A percentile compares a stretch with the other conserved stretches of the same genome.
These are phyloP conservation scores for Gossypium rotundifolium DNA, from an alignment of 345 rosid genomes.

Conservation along the genomic window DNA sequence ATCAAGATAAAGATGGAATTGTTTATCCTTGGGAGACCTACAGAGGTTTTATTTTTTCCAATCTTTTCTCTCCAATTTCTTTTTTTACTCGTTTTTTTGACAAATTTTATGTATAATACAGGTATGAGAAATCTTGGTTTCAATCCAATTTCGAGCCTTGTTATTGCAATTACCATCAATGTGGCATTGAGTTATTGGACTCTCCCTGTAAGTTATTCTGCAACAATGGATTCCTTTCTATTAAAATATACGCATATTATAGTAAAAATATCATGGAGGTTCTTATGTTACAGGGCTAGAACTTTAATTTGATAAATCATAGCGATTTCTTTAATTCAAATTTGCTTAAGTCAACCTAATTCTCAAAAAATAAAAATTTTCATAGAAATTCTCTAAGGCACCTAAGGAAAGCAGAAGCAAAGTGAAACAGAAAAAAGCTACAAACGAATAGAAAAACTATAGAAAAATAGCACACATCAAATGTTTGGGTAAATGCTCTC, in stretches of 20 bases:
- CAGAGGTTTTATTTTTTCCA: constrained; percentile 15
- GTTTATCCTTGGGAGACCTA: constrained; percentile 89
- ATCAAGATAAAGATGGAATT: constrained; percentile 61
- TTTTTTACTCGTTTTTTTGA: neutral
- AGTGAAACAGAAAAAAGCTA: too few relatives aligned
- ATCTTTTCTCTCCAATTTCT: too few relatives aligned
- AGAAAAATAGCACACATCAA: too few relatives aligned
- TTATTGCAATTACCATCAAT: constrained; percentile 36
- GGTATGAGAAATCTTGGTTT: constrained; percentile 69
- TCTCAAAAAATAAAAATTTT: too few relatives aligned
- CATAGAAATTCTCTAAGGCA: too few relatives aligned
- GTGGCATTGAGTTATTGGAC: constrained; percentile 50
- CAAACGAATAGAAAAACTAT: fast-evolving
- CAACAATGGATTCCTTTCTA: neutral
- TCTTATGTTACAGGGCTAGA: too few relatives aligned
- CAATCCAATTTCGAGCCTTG: constrained; percentile 38
- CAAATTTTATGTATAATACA: constrained; percentile 11
- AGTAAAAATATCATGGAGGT: too few relatives aligned
- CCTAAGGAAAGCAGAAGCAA: too few relatives aligned
- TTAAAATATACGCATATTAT: neutral
- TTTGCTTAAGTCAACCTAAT: too few relatives aligned
- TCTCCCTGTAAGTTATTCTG: constrained; percentile 42
- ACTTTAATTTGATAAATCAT: too few relatives aligned
- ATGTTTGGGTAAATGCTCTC: too few relatives aligned
- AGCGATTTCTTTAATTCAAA: too few relatives aligned